Percentiles rank a stretch among this genome's conserved stretches.
Conservation (phyloP, 2,329 filamentous ascomycete species). For the Zymoseptoria crescenta region DNA sequence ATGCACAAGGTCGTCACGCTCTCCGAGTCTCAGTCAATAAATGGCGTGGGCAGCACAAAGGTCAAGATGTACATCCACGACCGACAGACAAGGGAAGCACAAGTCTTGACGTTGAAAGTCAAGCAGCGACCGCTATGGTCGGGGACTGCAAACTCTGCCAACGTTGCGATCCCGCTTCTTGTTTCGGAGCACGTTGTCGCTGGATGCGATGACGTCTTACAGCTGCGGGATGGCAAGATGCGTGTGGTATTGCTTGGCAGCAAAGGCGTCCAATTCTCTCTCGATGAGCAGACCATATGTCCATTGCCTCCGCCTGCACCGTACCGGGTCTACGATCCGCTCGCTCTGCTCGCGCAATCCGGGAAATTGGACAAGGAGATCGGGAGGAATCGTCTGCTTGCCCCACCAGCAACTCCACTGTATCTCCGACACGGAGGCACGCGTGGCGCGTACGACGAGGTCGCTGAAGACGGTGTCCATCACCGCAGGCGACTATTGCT, state of each 20-base stretch:
- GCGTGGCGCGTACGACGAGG: slow-evolving; percentile 20
- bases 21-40: slow-evolving; percentile 7
- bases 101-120: slow-evolving; percentile 18
- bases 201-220: slow-evolving; percentile 19
- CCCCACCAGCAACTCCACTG: slow-evolving; percentile 7
- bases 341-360: slow-evolving; percentile 2
- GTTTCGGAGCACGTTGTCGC: slow-evolving; percentile 12
- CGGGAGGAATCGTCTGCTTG: slow-evolving; percentile 23
- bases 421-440: slow-evolving; percentile 15
- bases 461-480: slow-evolving; percentile 17
- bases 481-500: slow-evolving; percentile 26
- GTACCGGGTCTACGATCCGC: slow-evolving; percentile 20
- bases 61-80: slow-evolving; percentile 26
- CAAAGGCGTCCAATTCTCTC: slow-evolving; percentile 19
- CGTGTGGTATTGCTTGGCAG: slow-evolving; percentile 18
- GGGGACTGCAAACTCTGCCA: slow-evolving; percentile 6
- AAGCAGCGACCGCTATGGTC: slow-evolving; percentile 24
- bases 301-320: slow-evolving; percentile 14
- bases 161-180: slow-evolving; percentile 19
- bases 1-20: slow-evolving; percentile 12
- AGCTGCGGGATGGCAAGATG: slow-evolving; percentile 12
- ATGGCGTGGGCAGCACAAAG: slow-evolving; percentile 12
- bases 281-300: slow-evolving; percentile 15
- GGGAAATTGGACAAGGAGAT: slow-evolving; percentile 13
- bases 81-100: slow-evolving; percentile 13